Conservation (phyloP, 2,329 filamentous ascomycete species). For the Fusarium sp. region DNA sequence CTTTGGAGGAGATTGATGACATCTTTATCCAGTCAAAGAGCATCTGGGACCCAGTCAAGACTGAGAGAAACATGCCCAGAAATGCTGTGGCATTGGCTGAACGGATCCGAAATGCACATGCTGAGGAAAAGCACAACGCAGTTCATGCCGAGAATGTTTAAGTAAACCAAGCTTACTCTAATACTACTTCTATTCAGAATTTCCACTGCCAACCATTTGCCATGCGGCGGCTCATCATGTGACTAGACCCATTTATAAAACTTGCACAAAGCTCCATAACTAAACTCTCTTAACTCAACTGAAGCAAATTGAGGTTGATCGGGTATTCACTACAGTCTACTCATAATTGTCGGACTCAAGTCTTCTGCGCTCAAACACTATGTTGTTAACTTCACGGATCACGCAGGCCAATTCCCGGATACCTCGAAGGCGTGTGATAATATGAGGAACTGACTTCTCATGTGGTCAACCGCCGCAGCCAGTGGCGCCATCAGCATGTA, state of each 20-base stretch:
- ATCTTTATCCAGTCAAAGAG: background rate
- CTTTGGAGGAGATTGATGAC: background rate
- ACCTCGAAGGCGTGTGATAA: no score
- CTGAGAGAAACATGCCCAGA: background rate
- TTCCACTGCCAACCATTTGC: accelerated
- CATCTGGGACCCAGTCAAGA: background rate
- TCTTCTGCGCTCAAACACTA: background rate
- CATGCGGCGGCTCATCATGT: background rate
- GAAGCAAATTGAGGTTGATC: no score
- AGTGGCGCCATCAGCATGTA: no score
- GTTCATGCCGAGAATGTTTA: background rate
- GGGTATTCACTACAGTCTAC: no score
- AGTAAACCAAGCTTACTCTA: no score
- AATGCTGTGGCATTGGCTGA: background rate
- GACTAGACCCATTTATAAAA: background rate
- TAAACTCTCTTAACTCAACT: background rate
- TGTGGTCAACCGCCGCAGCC: no score
- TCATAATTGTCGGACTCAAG: background rate
- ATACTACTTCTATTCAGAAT: background rate
- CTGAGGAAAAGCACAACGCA: background rate
- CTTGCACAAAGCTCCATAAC: no score
- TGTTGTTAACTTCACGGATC: background rate
- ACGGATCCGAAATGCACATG: background rate
- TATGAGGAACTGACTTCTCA: no score
- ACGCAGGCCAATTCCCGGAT: no score